Conservation (phyloP, 176 grass and related monocot species). For the Olyra latifolia region DNA sequence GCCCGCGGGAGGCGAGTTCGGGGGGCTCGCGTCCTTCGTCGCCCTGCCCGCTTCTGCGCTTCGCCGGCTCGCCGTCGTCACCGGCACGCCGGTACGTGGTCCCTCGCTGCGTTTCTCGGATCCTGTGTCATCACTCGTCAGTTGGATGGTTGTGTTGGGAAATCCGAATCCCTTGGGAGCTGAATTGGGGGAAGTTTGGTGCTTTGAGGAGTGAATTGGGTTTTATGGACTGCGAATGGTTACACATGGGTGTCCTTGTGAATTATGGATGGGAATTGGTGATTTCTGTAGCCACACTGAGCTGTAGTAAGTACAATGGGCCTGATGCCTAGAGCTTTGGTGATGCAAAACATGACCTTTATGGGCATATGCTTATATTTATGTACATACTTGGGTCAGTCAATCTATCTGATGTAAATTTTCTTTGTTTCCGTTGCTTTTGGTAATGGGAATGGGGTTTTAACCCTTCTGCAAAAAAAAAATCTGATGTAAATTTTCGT, state of each 20-base stretch:
- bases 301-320: not conserved
- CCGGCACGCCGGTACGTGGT: slow-evolving; percentile 65
- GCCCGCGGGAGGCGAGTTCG: slow-evolving; percentile 40
- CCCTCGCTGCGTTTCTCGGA: not conserved
- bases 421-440: not conserved
- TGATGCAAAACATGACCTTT: not conserved
- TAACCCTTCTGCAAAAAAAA: too few relatives aligned
- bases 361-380: not conserved
- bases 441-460: too few relatives aligned
- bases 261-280: not conserved
- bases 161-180: not conserved
- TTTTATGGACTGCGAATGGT: not conserved
- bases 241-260: not conserved
- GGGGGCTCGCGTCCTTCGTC: slow-evolving; percentile 60
- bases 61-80: slow-evolving; percentile 61
- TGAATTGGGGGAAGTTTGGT: not conserved
- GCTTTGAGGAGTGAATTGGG: not conserved
- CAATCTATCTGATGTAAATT: not conserved
- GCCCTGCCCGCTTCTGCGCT: slow-evolving; percentile 49
- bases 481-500: not conserved
- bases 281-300: not conserved
- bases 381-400: not conserved
- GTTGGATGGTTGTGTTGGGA: not conserved
- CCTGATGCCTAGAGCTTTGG: not conserved
- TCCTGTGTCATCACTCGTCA: not conserved